Conservation (phyloP, 306 rosid genomes). For the Begonia masoniana region DNA sequence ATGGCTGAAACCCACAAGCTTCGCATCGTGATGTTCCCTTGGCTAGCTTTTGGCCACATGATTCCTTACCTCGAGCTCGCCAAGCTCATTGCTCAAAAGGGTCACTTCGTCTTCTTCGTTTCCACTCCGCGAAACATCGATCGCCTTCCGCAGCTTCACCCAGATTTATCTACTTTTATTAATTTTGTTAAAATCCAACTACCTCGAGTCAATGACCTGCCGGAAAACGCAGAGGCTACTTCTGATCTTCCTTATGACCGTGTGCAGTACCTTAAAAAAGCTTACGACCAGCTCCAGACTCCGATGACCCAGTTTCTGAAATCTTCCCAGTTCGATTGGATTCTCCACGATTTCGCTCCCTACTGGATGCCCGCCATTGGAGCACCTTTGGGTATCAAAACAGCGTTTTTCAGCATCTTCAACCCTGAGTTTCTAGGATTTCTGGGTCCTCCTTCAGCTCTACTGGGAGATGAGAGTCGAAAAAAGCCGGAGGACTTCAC, state of each 20-base stretch:
- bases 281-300: slow-evolving; percentile 30
- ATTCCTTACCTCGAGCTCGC: slow-evolving; percentile 26
- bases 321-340: slow-evolving; percentile 32
- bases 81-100: slow-evolving; percentile 28
- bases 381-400: slow-evolving; percentile 4
- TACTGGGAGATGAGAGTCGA: not conserved
- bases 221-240: slow-evolving; percentile 32
- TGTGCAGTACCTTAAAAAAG: slow-evolving; percentile 26
- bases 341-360: slow-evolving; percentile 31
- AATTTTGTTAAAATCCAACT: slow-evolving; percentile 11
- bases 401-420: slow-evolving; percentile 26
- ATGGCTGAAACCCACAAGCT: slow-evolving; percentile 14
- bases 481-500: slow-evolving; percentile 6
- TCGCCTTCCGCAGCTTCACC: slow-evolving; percentile 23
- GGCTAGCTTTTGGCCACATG: slow-evolving; percentile 39
- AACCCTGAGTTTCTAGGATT: not conserved
- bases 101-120: slow-evolving; percentile 27
- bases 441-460: not conserved
- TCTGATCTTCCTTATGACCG: slow-evolving; percentile 25
- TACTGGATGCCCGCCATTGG: slow-evolving; percentile 14
- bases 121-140: slow-evolving; percentile 36
- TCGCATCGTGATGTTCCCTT: slow-evolving; percentile 31
- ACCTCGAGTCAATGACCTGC: slow-evolving; percentile 11
- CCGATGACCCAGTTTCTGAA: slow-evolving; percentile 17
- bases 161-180: slow-evolving; percentile 7